These are phyloP conservation scores for Mallotus repandus DNA, from an alignment of 441 rosid species.

Conservation along the genomic window DNA sequence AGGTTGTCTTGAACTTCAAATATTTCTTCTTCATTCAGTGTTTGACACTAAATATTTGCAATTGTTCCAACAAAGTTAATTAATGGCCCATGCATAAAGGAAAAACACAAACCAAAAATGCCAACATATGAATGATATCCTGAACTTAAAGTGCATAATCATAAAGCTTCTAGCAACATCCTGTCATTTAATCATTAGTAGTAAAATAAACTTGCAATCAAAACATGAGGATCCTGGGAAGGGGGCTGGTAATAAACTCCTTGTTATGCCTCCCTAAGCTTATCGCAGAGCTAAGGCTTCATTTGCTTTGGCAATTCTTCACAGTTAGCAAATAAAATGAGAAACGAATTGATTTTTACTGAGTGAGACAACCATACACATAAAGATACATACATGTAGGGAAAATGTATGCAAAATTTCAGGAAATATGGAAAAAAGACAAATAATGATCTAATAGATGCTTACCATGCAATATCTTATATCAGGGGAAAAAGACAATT, in stretches of 20 bases:
- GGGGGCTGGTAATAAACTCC: not conserved
- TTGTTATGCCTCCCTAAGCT: not conserved
- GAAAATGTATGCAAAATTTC: not conserved
- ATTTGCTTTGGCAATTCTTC: not conserved
- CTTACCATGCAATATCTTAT: not conserved
- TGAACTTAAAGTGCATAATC: not conserved
- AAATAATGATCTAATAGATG: not conserved
- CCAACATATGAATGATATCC: conserved; percentile 5
- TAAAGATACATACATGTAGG: not conserved
- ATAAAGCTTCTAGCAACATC: not conserved
- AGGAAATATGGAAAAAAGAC: not conserved
- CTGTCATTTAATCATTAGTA: not conserved
- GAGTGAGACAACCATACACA: not conserved
- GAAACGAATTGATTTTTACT: not conserved
- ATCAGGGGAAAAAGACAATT: not conserved
- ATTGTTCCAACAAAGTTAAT: conserved; percentile 12
- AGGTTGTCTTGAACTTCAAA: conserved; percentile 88
- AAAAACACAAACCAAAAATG: not conserved
- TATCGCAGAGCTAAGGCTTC: not conserved
- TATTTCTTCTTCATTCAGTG: conserved; percentile 91
- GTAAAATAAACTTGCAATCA: not conserved
- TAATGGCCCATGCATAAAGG: not conserved
- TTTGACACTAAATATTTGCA: conserved; percentile 38
- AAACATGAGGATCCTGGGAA: not conserved
- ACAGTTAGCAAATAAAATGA: not conserved